These are phyloP conservation scores for Amanita muscaria DNA, from an alignment of 768 basidiomycete species.

Conservation along the genomic window DNA sequence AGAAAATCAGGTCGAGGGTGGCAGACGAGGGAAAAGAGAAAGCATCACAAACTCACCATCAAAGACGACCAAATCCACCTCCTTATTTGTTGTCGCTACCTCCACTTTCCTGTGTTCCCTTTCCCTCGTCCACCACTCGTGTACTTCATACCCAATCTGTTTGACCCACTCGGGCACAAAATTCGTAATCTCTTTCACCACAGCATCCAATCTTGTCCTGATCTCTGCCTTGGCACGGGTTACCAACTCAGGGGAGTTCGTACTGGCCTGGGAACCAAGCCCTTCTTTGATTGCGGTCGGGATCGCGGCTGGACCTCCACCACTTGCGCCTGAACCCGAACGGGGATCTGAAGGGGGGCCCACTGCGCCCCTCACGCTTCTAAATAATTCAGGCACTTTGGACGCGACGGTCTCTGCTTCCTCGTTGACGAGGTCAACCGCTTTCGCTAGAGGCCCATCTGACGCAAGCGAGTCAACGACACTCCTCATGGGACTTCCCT, in stretches of 20 bases:
- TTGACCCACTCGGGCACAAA: neutral
- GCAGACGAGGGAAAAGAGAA: neutral
- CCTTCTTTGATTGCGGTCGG: no score
- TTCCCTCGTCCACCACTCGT: slow-evolving; percentile 50
- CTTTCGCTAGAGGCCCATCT: slow-evolving; percentile 46
- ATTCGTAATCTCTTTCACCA: slow-evolving; percentile 1
- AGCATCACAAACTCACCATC: slow-evolving; percentile 57
- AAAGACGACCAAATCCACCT: slow-evolving; percentile 52
- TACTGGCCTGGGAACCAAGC: no score
- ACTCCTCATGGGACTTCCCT: slow-evolving; percentile 36
- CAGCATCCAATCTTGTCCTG: neutral
- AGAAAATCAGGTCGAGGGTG: neutral
- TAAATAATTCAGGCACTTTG: slow-evolving; percentile 35
- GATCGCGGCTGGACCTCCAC: no score
- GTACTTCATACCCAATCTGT: neutral
- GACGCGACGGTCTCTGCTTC: slow-evolving; percentile 21
- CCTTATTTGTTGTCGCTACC: slow-evolving; percentile 47
- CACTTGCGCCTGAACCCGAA: no score
- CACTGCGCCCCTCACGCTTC: slow-evolving; percentile 20
- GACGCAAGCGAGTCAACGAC: slow-evolving; percentile 52
- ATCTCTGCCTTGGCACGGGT: neutral
- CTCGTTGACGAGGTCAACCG: slow-evolving; percentile 38
- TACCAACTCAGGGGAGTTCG: no score
- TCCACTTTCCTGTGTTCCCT: slow-evolving; percentile 45
- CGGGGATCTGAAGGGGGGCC: no score